Conservation (phyloP, 345 rosid species). For the Lumnitzera racemosa region DNA sequence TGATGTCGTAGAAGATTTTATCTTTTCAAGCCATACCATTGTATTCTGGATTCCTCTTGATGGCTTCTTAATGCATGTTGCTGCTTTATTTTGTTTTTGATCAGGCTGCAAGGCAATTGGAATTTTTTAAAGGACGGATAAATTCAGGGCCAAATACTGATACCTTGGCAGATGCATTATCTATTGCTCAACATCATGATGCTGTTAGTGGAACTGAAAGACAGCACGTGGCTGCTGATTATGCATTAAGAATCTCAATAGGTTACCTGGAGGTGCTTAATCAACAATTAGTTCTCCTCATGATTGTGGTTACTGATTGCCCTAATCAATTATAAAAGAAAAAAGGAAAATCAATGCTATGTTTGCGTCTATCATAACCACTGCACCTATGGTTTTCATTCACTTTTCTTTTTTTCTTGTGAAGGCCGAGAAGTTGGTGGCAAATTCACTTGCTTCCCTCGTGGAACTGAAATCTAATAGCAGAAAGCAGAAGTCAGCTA, state of each 20-base stretch:
- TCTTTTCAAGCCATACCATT: not conserved
- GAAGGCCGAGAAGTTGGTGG: conserved; percentile 76
- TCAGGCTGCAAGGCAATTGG: conserved; percentile 85
- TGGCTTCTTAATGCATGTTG: not conserved
- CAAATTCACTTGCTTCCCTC: conserved; percentile 67
- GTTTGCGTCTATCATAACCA: too few relatives aligned
- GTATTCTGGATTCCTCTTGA: too few relatives aligned
- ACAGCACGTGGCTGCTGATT: conserved; percentile 95
- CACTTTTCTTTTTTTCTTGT: too few relatives aligned
- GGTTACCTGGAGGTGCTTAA: conserved; percentile 70
- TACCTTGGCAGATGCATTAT: conserved; percentile 72
- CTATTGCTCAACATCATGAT: conserved; percentile 97
- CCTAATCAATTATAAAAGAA: too few relatives aligned
- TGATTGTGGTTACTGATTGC: too few relatives aligned
- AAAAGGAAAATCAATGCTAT: too few relatives aligned
- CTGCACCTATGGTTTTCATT: too few relatives aligned
- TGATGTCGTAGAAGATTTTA: not conserved
- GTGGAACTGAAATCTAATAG: conserved; percentile 36
- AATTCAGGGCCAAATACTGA: conserved; percentile 58
- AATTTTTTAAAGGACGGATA: conserved; percentile 64
- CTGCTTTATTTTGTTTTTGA: conserved; percentile 11
- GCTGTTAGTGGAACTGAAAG: conserved; percentile 95
- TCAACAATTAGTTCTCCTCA: not conserved
- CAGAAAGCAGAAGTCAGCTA: conserved; percentile 24
- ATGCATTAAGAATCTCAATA: conserved; percentile 78